Conservation (phyloP, 352 stramenopile genomes). For the Pythium periplocum region DNA sequence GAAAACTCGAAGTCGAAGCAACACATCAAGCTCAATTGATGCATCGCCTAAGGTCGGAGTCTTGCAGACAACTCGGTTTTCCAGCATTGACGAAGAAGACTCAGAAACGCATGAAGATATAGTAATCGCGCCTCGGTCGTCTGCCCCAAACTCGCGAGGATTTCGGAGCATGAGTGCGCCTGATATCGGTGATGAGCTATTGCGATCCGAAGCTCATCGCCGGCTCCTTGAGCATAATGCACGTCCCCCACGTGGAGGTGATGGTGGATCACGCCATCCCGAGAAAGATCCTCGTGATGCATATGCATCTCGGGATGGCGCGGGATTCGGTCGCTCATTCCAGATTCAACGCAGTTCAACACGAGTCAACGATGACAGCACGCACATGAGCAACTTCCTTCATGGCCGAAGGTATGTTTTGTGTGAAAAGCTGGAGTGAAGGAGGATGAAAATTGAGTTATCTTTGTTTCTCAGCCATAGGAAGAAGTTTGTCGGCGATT, state of each 20-base stretch:
- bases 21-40: slow-evolving; percentile 19
- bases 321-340: too few species aligned
- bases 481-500: slow-evolving; percentile 69
- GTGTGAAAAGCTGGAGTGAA: background rate
- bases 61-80: slow-evolving; percentile 1
- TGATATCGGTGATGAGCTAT: slow-evolving; percentile 64
- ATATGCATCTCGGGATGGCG: too few species aligned
- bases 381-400: slow-evolving; percentile 51
- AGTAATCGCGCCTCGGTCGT: slow-evolving; percentile 13
- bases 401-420: slow-evolving; percentile 35
- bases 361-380: slow-evolving; percentile 31
- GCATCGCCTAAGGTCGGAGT: too few species aligned
- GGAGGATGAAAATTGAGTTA: too few species aligned
- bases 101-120: too few species aligned
- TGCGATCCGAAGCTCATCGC: slow-evolving; percentile 1
- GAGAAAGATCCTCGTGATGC: too few species aligned
- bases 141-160: slow-evolving; percentile 22
- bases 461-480: slow-evolving; percentile 7
- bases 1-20: slow-evolving; percentile 25
- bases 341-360: too few species aligned
- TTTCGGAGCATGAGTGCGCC: slow-evolving; percentile 70
- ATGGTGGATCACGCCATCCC: too few species aligned
- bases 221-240: too few species aligned
- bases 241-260: too few species aligned
- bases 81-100: slow-evolving; percentile 8